Evolutionary conservation across 164 flowering plant genomes (phyloP).

Genomic region (Chimonanthus salicifolius): DNA sequence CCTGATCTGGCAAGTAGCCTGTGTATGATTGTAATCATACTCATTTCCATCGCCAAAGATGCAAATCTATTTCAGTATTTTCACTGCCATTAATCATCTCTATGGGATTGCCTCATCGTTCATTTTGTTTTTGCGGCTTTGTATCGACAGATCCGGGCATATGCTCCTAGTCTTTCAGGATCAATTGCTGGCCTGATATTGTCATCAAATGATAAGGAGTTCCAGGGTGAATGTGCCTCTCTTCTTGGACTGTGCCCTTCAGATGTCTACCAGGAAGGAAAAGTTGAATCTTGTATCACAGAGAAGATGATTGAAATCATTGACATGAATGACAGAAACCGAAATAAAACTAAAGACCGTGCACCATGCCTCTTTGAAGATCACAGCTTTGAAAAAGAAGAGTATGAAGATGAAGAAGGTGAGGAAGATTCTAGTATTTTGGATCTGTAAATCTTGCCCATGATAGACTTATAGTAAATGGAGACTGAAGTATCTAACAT

Average conservation of each 20-base stretch:
- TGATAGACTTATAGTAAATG: background rate
- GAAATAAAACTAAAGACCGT: slow-evolving; percentile 34
- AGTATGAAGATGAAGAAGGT: slow-evolving; percentile 34
- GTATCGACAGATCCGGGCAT: slow-evolving; percentile 46
- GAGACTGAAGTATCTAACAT: background rate
- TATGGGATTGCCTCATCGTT: background rate
- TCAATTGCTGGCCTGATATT: slow-evolving; percentile 68
- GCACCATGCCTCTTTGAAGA: slow-evolving; percentile 52
- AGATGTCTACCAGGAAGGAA: slow-evolving; percentile 24
- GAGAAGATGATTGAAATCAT: slow-evolving; percentile 55
- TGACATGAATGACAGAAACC: slow-evolving; percentile 53
- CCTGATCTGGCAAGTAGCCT: background rate
- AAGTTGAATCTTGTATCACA: slow-evolving; percentile 48
- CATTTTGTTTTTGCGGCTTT: background rate
- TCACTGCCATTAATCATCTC: background rate
- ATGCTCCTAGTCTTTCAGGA: slow-evolving; percentile 86
- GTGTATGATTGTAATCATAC: background rate
- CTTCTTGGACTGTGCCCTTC: slow-evolving; percentile 55
- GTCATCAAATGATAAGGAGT: slow-evolving; percentile 58
- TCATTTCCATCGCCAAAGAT: background rate
- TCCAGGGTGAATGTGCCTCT: slow-evolving; percentile 70
- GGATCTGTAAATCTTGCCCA: slow-evolving; percentile 16
- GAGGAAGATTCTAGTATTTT: slow-evolving; percentile 33
- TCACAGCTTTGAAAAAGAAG: slow-evolving; percentile 25
- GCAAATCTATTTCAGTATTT: background rate